Evolutionary conservation across 768 basidiomycete species (phyloP).

Genomic region (Mycena belliarum): DNA sequence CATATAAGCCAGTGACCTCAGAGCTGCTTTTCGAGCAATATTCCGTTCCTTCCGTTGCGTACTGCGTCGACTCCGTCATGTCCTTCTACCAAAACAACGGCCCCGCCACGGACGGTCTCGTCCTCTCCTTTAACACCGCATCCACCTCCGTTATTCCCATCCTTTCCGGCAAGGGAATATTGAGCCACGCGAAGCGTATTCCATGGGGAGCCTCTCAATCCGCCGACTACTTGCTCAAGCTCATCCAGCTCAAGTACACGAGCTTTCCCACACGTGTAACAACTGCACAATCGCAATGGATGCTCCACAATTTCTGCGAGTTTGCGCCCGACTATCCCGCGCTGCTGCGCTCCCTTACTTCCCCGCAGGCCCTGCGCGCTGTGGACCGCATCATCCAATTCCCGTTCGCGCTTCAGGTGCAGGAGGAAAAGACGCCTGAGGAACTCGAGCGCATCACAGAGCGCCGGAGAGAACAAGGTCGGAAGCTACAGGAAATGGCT

Average conservation of each 20-base stretch:
- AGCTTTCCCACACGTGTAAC: slow-evolving; percentile 88
- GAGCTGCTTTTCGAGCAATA: slow-evolving; percentile 97
- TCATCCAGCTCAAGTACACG: slow-evolving; percentile 94
- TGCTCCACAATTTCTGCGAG: slow-evolving; percentile 85
- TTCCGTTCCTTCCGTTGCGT: slow-evolving; percentile 79
- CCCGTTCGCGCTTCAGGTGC: slow-evolving; percentile 65
- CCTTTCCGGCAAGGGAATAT: slow-evolving; percentile 74
- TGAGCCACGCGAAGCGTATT: slow-evolving; percentile 88
- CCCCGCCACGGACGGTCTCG: slow-evolving; percentile 69
- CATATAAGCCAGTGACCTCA: slow-evolving; percentile 68
- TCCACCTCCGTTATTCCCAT: slow-evolving; percentile 92
- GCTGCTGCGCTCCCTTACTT: slow-evolving; percentile 65
- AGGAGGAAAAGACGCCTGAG: slow-evolving; percentile 89
- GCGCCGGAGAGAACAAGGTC: slow-evolving; percentile 82
- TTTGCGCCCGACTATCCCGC: slow-evolving; percentile 76
- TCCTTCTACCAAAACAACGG: slow-evolving; percentile 84
- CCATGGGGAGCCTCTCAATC: slow-evolving; percentile 93
- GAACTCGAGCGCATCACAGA: slow-evolving; percentile 79
- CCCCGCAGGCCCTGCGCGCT: slow-evolving; percentile 64
- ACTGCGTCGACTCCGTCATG: slow-evolving; percentile 88
- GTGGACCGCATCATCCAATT: slow-evolving; percentile 83
- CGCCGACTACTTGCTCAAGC: slow-evolving; percentile 88
- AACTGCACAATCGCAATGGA: slow-evolving; percentile 83
- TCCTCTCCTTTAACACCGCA: slow-evolving; percentile 89
- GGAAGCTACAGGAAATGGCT: slow-evolving; percentile 88